A percentile compares a stretch with the other conserved stretches of the same genome.
These are phyloP conservation scores for Usnea hakonensis DNA, from an alignment of 495 filamentous ascomycete genomes.

Conservation along the genomic window DNA sequence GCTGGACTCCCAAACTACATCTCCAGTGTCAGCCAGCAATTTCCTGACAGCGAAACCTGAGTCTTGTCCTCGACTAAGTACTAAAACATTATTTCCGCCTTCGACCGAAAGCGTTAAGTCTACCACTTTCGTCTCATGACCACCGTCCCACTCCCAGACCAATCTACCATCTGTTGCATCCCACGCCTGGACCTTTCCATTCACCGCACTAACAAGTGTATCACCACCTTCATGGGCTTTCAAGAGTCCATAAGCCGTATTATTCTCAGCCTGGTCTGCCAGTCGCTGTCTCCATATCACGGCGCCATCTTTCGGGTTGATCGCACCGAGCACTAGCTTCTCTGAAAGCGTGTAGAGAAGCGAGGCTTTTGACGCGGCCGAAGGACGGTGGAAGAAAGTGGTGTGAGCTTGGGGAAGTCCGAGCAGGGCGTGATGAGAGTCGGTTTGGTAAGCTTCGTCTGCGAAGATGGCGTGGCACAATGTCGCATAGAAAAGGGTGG, in stretches of 20 bases:
- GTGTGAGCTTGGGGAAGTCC: conserved; percentile 71
- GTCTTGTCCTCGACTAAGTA: conserved; percentile 52
- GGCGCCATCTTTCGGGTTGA: conserved; percentile 78
- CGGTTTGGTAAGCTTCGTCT: conserved; percentile 85
- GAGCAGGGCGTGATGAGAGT: conserved; percentile 87
- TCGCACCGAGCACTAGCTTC: conserved; percentile 69
- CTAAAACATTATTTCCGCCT: conserved; percentile 61
- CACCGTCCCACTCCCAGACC: conserved; percentile 57
- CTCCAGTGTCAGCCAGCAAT: conserved; percentile 65
- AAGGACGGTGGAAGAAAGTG: conserved; percentile 91
- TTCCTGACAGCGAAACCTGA: conserved; percentile 54
- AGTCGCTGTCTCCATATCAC: conserved; percentile 81
- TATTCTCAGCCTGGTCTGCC: conserved; percentile 28
- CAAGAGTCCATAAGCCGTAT: conserved; percentile 45
- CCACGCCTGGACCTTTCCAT: conserved; percentile 67
- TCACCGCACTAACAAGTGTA: conserved; percentile 63
- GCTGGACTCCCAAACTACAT: conserved; percentile 66
- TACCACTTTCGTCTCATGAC: conserved; percentile 60
- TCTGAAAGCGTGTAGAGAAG: conserved; percentile 87
- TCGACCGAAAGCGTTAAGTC: conserved; percentile 71
- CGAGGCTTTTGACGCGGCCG: conserved; percentile 70
- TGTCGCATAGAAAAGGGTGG: conserved; percentile 26
- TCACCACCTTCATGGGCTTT: conserved; percentile 65
- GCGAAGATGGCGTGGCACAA: conserved; percentile 61
- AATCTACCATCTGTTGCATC: conserved; percentile 71